Conservation (phyloP, 2,329 filamentous ascomycete species). For the Epichloe uncinata region DNA sequence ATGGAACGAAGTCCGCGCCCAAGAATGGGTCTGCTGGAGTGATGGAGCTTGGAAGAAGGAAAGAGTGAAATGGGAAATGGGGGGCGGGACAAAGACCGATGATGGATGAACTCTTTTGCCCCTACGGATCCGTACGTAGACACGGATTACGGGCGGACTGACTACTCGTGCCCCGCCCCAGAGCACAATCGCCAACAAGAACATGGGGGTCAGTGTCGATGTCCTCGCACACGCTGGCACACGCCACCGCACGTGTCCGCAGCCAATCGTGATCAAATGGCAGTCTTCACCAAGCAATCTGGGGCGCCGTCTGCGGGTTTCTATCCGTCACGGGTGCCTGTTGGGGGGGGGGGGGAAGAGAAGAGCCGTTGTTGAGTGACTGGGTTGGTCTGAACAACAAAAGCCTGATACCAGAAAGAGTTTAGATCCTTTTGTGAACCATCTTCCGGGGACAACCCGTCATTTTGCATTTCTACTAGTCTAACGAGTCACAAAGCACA, state of each 20-base stretch:
- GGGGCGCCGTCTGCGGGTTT: not conserved
- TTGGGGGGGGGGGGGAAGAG: too few species aligned
- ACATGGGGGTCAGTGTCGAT: not conserved
- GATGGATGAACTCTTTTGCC: not conserved
- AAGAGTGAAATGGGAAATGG: not conserved
- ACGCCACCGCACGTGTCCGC: too few species aligned
- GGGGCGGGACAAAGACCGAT: constrained; percentile 7
- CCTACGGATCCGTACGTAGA: too few species aligned
- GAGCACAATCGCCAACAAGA: not conserved
- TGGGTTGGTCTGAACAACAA: too few species aligned
- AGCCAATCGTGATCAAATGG: too few species aligned
- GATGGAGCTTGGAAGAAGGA: not conserved
- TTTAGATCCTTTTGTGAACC: not conserved
- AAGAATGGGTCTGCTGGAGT: constrained; percentile 20
- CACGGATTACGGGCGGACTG: too few species aligned
- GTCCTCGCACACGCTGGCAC: not conserved
- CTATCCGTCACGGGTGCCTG: not conserved
- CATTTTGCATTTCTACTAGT: not conserved
- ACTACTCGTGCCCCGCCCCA: too few species aligned
- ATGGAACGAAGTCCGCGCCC: constrained; percentile 5
- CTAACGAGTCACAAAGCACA: not conserved
- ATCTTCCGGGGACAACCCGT: not conserved
- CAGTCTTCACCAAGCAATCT: not conserved
- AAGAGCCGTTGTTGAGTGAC: too few species aligned
- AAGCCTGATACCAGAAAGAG: not conserved